Evolutionary conservation across 768 basidiomycete genomes (phyloP), one percentile per base, ranked within the genome.

Genomic region (Amanita pallidorosea): DNA sequence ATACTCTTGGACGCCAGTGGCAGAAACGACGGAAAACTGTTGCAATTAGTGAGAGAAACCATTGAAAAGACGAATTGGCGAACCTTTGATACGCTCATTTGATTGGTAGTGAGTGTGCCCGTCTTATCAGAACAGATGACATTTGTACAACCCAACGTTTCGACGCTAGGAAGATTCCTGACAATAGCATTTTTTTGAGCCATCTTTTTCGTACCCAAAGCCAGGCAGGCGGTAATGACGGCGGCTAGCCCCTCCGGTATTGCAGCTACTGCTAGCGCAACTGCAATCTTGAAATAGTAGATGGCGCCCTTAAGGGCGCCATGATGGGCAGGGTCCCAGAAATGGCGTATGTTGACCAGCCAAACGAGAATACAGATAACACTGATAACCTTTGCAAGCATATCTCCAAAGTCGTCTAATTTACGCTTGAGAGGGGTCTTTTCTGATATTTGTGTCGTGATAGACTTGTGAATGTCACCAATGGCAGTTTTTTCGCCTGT

Each of bases 61-160:
- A 31, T 29, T 17, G 15, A 25, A 44, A 25, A 12, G 7, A 18
- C 23, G 48, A 34, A 22, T 31, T 11, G 34, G 67, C 73, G 50
- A 65, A 88, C 85, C 67, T 73, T 79, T 29, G 89, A 85, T 20
- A 97, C 89, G 59, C 90, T 88, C 95, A 98, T 98, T 64, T 98
- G 95, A 67, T 91, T 96, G 12, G 92, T 96, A 8, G 93, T 96
- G 60, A 96, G 62, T 31, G 92, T 94, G 45, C 94, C 94, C 22
- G 95, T 99, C 75, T 99, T 99, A 70, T 99, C 95, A 3, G 92
- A 94, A 66, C 95, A 99, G 58, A 99, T 98, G 45, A 99, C 92
- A 63, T 96, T 97, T 38, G 94, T 96, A 71, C 93, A 94, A 1
- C 95, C 95, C 6, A 99, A 74, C 35, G 95, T 98, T 70, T 99